Conservation (phyloP, 2,329 filamentous ascomycete species). For the Tolypocladium endophyticum region DNA sequence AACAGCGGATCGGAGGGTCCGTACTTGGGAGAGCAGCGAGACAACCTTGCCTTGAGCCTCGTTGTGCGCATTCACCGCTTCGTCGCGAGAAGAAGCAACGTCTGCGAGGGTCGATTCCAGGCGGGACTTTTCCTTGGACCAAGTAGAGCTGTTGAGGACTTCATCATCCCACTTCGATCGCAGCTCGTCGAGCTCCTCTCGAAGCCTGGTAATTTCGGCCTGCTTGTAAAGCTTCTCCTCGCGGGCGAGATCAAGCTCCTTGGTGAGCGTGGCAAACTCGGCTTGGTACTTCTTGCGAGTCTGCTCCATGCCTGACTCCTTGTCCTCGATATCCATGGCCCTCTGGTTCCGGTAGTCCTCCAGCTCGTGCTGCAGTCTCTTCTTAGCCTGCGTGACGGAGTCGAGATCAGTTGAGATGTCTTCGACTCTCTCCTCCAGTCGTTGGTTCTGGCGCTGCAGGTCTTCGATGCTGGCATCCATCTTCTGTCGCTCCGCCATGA, state of each 20-base stretch:
- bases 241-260: constrained; percentile 86
- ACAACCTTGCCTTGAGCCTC: constrained; percentile 93
- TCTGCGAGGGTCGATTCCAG: constrained; percentile 85
- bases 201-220: constrained; percentile 73
- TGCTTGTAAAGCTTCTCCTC: constrained; percentile 82
- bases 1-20: constrained; percentile 68
- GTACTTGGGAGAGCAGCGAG: constrained; percentile 78
- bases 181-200: constrained; percentile 93
- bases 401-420: constrained; percentile 86
- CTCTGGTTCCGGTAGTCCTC: constrained; percentile 94
- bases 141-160: constrained; percentile 92
- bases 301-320: constrained; percentile 91
- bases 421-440: constrained; percentile 82
- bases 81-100: constrained; percentile 81
- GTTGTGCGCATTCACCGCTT: constrained; percentile 86
- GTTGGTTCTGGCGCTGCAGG: constrained; percentile 78
- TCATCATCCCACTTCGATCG: constrained; percentile 97
- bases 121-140: constrained; percentile 94
- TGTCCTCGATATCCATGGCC: constrained; percentile 94
- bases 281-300: constrained; percentile 95
- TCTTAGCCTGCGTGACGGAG: constrained; percentile 77
- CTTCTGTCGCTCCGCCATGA: constrained; percentile 86
- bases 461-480: constrained; percentile 85
- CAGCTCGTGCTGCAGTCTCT: constrained; percentile 89
- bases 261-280: constrained; percentile 79